Base-by-base conservation (phyloP, 1,284 basidiomycete species). In the Flammula alnicola region DNA sequence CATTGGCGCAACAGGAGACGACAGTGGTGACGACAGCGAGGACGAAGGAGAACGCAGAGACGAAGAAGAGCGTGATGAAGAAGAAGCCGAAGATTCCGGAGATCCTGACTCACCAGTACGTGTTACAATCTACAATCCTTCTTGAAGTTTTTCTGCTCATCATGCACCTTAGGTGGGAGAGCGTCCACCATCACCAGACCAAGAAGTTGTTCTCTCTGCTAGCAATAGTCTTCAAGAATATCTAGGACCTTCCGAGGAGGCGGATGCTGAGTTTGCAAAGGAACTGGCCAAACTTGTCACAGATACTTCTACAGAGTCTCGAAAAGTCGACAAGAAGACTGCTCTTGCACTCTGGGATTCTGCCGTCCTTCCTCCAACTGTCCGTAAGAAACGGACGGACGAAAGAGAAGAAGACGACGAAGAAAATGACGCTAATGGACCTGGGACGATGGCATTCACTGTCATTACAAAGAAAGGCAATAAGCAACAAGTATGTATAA, bases 221-320 rank as follows among this genome's bases (percentile, higher is more conserved):
- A 72, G 69, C 54, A 75, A 72, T 49, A 74, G 66, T 46, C 63
- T 70, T 22, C 81, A 86, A 58, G 90, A 91, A 60, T 75, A 77
- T 54, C 68, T 88, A 20, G 90, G 90, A 7, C 89, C 89, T 2
- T 82, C 86, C 2, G 86, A 91, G 58, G 93, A 96, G 61, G 95
- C 92, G 23, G 91, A 96, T 40, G 90, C 87, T 5, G 96, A 96
- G 36, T 98, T 99, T 63, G 92, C 86, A 8, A 93, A 94, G 65
- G 97, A 99, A 67, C 82, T 99, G 20, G 94, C 96, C 1, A 96
- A 93, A 72, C 88, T 99, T 77, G 86, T 97, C 39, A 91, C 90
- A 0, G 93, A 96, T 59, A 89, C 82, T 5, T 90, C 91, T 32
- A 78, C 85, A 8, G 85, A 95, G 62, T 79, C 87, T n/a, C 75